Conservation (phyloP, 805 yeast genomes). For the Lipomyces spencermartinsiae region DNA sequence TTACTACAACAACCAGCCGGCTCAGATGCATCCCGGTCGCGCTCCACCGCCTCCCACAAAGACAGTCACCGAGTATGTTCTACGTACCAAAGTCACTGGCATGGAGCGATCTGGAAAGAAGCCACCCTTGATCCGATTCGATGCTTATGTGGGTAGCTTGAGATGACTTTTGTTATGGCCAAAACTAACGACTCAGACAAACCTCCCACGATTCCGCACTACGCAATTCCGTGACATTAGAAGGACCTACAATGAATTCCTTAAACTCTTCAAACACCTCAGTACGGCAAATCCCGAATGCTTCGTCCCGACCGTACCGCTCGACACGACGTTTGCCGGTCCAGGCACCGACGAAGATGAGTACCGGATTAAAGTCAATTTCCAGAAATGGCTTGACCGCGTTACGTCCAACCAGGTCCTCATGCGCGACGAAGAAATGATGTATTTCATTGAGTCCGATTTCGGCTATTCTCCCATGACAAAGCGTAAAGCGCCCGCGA, state of each 20-base stretch:
- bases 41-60: conserved; percentile 27
- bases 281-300: conserved; percentile 86
- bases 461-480: conserved; percentile 69
- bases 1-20: conserved; percentile 20
- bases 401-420: conserved; percentile 77
- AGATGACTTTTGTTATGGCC: background rate
- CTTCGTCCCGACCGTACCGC: conserved; percentile 88
- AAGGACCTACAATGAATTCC: conserved; percentile 79
- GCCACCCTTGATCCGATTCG: conserved; percentile 81
- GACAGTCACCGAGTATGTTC: conserved; percentile 46
- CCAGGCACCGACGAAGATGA: conserved; percentile 83
- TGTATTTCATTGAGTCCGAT: conserved; percentile 80
- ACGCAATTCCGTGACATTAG: conserved; percentile 72
- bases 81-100: conserved; percentile 58
- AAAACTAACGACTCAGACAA: conserved; percentile 49
- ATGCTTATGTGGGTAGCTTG: conserved; percentile 51
- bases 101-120: conserved; percentile 76
- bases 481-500: conserved; percentile 68
- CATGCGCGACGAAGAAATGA: conserved; percentile 84
- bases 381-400: conserved; percentile 88
- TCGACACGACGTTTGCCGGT: conserved; percentile 76
- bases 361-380: conserved; percentile 57
- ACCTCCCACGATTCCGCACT: conserved; percentile 78
- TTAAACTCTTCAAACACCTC: conserved; percentile 75
- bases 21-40: conserved; percentile 1